Conservation (phyloP, 1,284 basidiomycete genomes). For the Golubevia pallescens region DNA sequence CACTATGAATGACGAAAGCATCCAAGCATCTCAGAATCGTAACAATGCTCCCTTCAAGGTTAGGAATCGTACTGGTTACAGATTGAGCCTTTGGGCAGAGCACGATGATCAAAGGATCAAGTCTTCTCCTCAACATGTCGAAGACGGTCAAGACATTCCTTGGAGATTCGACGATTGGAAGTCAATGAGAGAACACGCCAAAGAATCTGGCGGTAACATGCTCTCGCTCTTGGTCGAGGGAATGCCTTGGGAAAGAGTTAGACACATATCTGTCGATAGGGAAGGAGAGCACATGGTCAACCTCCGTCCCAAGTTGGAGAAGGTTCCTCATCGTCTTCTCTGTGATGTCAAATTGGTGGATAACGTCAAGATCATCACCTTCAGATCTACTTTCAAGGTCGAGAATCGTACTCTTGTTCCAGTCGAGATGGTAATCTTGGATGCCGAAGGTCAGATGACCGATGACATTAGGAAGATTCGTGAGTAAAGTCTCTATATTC, state of each 20-base stretch:
- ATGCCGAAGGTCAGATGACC: constrained; percentile 80
- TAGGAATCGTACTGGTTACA: constrained; percentile 84
- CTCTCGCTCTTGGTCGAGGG: constrained; percentile 68
- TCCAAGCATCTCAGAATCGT: constrained; percentile 54
- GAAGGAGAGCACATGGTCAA: constrained; percentile 92
- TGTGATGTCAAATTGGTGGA: constrained; percentile 90
- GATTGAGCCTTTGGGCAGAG: constrained; percentile 63
- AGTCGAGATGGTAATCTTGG: constrained; percentile 87
- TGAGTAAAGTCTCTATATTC: constrained; percentile 62
- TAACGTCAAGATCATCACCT: constrained; percentile 93
- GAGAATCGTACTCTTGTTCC: constrained; percentile 93
- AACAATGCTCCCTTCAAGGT: constrained; percentile 92
- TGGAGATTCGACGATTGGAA: constrained; percentile 99
- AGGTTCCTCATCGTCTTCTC: constrained; percentile 80
- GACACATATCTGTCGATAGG: constrained; percentile 86
- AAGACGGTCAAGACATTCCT: constrained; percentile 79
- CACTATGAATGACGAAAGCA: constrained; percentile 75
- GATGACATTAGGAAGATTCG: constrained; percentile 84
- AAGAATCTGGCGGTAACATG: constrained; percentile 43
- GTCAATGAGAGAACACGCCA: constrained; percentile 76
- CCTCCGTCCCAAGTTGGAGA: constrained; percentile 78
- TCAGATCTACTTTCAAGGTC: constrained; percentile 90
- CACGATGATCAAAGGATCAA: constrained; percentile 68
- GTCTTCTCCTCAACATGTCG: constrained; percentile 64
- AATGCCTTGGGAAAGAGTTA: constrained; percentile 87